These are phyloP conservation scores for Coemansia pectinata DNA, from an alignment of 192 early-diverging fungal species.

Conservation along the genomic window DNA sequence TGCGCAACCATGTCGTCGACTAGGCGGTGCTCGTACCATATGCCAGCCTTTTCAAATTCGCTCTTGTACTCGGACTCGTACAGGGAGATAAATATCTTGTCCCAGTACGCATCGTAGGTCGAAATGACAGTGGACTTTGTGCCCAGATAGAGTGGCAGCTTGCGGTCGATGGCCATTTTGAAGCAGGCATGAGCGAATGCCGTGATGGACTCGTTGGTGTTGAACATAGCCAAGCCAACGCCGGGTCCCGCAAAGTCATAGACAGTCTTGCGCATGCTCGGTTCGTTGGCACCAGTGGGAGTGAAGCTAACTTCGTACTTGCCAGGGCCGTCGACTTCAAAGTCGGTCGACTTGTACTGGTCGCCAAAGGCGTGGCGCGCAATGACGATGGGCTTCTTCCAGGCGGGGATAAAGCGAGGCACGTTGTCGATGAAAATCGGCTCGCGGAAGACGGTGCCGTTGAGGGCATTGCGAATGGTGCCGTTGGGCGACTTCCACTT, in stretches of 20 bases:
- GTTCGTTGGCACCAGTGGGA: slow-evolving; percentile 71
- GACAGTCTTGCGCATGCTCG: slow-evolving; percentile 66
- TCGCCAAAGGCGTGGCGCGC: slow-evolving; percentile 98
- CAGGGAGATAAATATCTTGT: slow-evolving; percentile 93
- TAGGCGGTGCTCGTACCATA: slow-evolving; percentile 98
- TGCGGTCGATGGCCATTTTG: slow-evolving; percentile 85
- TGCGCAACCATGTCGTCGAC: slow-evolving; percentile 99
- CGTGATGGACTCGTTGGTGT: slow-evolving; percentile 83
- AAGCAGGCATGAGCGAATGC: slow-evolving; percentile 97
- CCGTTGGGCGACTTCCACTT: slow-evolving; percentile 99
- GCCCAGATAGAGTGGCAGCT: slow-evolving; percentile 90
- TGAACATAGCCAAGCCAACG: slow-evolving; percentile 98
- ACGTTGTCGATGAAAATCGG: slow-evolving; percentile 93
- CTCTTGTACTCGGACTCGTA: slow-evolving; percentile 84
- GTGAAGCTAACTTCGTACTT: slow-evolving; percentile 90
- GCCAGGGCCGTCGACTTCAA: slow-evolving; percentile 87
- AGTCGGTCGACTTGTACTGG: slow-evolving; percentile 98
- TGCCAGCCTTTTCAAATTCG: slow-evolving; percentile 77
- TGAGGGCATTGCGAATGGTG: slow-evolving; percentile 94
- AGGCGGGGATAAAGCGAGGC: slow-evolving; percentile 89
- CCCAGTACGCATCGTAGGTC: slow-evolving; percentile 96
- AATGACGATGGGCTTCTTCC: slow-evolving; percentile 94
- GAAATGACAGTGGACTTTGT: slow-evolving; percentile 99
- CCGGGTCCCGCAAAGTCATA: slow-evolving; percentile 85
- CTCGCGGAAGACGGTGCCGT: slow-evolving; percentile 98